phyloP scores from a whole-genome alignment of 1,139 yeast species.

The Pneumocystis jirovecii region DNA sequence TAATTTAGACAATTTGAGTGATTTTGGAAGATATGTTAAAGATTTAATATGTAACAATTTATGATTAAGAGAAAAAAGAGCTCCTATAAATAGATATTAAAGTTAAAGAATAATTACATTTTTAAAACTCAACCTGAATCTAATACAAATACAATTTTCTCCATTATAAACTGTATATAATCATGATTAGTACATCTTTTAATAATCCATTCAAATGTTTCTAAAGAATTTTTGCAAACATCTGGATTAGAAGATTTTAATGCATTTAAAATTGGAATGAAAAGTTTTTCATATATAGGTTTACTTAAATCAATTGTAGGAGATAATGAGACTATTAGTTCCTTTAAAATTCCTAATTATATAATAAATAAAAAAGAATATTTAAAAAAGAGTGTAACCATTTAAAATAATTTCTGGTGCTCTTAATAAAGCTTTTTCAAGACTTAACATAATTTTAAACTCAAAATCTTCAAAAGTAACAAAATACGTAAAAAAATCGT shows the following conservation, averaged over 20 bases:
- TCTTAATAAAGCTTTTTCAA: constrained; percentile 67
- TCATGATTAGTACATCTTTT: constrained; percentile 17
- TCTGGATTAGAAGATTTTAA: constrained; percentile 57
- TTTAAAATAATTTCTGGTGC: constrained; percentile 54
- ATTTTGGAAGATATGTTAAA: constrained; percentile 29
- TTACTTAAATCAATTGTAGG: constrained; percentile 27
- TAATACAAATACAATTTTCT: constrained; percentile 40
- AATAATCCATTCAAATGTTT: constrained; percentile 26
- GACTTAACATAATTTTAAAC: constrained; percentile 36
- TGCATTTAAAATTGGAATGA: constrained; percentile 45
- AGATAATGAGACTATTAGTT: constrained; percentile 14
- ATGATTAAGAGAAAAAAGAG: constrained; percentile 23
- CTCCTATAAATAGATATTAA: constrained; percentile 35
- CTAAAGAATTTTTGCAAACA: constrained; percentile 41
- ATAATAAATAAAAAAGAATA: not conserved
- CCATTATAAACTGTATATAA: constrained; percentile 24
- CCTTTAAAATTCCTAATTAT: not conserved
- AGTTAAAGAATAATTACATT: constrained; percentile 48
- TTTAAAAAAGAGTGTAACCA: constrained; percentile 37
- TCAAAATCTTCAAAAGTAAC: constrained; percentile 27
- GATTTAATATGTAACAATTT: constrained; percentile 23
- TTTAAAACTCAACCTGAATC: constrained; percentile 34
- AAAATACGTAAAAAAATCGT: not conserved
- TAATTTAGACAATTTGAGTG: constrained; percentile 39
- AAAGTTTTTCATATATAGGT: constrained; percentile 35